Evolutionary conservation across 73 alveolate genomes (phyloP).

Genomic region (Halteria grandinella): DNA sequence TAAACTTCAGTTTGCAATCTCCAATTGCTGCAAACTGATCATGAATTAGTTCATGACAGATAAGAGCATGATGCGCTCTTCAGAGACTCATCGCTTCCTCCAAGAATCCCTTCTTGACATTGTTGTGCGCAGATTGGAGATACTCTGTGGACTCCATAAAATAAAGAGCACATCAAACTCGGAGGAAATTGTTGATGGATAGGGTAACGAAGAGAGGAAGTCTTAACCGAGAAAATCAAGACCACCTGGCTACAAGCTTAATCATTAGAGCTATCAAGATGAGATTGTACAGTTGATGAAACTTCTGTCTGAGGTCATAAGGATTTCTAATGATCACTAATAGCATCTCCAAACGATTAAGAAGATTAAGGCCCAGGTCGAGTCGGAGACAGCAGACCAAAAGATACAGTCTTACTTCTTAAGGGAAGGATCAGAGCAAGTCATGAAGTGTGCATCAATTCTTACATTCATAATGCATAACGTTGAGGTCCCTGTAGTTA

Average conservation of each 20-base stretch:
- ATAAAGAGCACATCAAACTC: background rate
- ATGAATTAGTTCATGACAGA: slow-evolving; percentile 53
- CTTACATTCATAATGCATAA: slow-evolving; percentile 36
- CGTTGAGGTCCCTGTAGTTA: slow-evolving; percentile 45
- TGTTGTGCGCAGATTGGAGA: slow-evolving; percentile 34
- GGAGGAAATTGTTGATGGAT: background rate
- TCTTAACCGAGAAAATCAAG: background rate
- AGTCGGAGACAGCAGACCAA: no score
- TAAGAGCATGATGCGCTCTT: slow-evolving; percentile 45
- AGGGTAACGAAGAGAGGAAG: background rate
- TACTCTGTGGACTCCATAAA: slow-evolving; percentile 31
- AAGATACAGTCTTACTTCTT: no score
- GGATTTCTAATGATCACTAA: slow-evolving; percentile 32
- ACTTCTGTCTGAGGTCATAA: slow-evolving; percentile 36
- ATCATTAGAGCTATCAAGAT: background rate
- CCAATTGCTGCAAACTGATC: slow-evolving; percentile 34
- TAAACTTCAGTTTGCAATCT: background rate
- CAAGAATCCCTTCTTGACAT: slow-evolving; percentile 57
- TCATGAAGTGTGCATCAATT: slow-evolving; percentile 41
- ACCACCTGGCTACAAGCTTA: background rate
- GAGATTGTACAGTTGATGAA: slow-evolving; percentile 25
- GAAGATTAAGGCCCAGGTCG: background rate
- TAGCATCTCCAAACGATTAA: background rate
- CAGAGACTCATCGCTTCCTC: slow-evolving; percentile 40
- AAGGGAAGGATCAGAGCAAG: slow-evolving; percentile 45